Evolutionary conservation across 2,329 filamentous ascomycete genomes (phyloP), one percentile per base, ranked within the genome.

Genomic region (Curvularia sp.): DNA sequence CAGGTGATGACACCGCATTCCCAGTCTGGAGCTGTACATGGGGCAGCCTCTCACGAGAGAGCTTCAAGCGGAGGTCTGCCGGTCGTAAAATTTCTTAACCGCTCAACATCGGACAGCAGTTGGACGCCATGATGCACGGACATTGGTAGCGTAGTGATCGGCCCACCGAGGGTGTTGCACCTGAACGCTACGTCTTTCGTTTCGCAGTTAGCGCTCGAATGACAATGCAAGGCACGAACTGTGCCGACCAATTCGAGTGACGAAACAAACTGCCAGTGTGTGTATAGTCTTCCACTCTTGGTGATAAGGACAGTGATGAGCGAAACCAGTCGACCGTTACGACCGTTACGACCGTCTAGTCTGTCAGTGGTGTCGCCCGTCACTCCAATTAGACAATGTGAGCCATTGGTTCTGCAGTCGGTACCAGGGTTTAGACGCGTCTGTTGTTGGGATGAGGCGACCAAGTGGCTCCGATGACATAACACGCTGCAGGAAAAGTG

Each of bases 1-100:
- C 62, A 54, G 47, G 63, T 71, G 65, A 67, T 68, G 67, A 58
- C 67, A 68, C 62, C 35, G 49, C 46, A 55, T 60, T 26, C 30
- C 49, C 55, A 55, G 57, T 51, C 57, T 61, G 53, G 35, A 52
- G 42, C 48, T 48, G 52, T 39, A 41, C 48, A 55, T 20, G 42
- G 53, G 53, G 48, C 57, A 55, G 43, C 57, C 57, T 59, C 39
- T 59, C 57, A 59, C 53, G 41, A 59, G 56, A 39, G 52, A 26
- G 43, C 44, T 54, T 43, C 43, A 59, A 56, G 59, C 55, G 56
- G 48, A 58, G 42, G 59, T 46, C 50, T 55, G 50, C 49, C 55
- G 56, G 55, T 46, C 13, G 44, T 50, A 47, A 61, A 65, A 52
- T 60, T 62, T 53, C 46, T 65, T 57, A 55, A 43, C 41, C 39